Evolutionary conservation across 225 moss, liverwort and hornwort species (phyloP).

Genomic region (Rhytidiadelphus loreus): DNA sequence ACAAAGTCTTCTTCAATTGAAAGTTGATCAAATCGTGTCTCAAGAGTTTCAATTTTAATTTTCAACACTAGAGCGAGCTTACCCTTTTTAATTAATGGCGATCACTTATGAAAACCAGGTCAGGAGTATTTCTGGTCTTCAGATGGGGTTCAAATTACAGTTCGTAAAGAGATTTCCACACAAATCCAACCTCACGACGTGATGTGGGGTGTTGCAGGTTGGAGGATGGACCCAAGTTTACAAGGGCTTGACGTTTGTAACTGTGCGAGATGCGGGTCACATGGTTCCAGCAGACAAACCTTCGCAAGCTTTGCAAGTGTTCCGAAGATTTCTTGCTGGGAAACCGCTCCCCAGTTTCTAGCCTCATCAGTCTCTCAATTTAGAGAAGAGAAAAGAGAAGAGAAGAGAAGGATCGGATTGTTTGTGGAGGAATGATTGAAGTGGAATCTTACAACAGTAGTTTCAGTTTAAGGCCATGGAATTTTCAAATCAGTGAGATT

Average conservation of each 20-base stretch:
- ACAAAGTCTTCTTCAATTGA: not conserved
- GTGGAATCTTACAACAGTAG: not conserved
- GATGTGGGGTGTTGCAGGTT: slow-evolving; percentile 27
- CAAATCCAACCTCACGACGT: not conserved
- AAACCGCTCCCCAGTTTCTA: slow-evolving; percentile 60
- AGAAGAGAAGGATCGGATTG: not conserved
- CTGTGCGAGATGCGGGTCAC: slow-evolving; percentile 78
- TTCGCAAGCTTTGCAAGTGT: slow-evolving; percentile 57
- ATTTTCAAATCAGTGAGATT: slow-evolving; percentile 18
- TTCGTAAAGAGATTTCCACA: not conserved
- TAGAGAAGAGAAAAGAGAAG: too few relatives aligned
- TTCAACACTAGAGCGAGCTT: not conserved
- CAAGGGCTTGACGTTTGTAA: slow-evolving; percentile 70
- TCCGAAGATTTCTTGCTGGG: slow-evolving; percentile 60
- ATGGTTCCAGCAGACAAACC: slow-evolving; percentile 78
- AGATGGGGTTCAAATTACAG: too few relatives aligned
- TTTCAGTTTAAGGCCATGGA: not conserved
- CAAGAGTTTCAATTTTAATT: not conserved
- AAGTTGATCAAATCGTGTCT: not conserved
- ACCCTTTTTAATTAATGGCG: not conserved
- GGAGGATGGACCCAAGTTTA: slow-evolving; percentile 81
- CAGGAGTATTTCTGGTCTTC: not conserved
- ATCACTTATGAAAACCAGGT: not conserved
- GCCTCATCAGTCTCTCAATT: not conserved
- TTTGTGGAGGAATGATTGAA: not conserved